Conservation (phyloP, 2,329 filamentous ascomycete species). For the Diplodia sapinea region DNA sequence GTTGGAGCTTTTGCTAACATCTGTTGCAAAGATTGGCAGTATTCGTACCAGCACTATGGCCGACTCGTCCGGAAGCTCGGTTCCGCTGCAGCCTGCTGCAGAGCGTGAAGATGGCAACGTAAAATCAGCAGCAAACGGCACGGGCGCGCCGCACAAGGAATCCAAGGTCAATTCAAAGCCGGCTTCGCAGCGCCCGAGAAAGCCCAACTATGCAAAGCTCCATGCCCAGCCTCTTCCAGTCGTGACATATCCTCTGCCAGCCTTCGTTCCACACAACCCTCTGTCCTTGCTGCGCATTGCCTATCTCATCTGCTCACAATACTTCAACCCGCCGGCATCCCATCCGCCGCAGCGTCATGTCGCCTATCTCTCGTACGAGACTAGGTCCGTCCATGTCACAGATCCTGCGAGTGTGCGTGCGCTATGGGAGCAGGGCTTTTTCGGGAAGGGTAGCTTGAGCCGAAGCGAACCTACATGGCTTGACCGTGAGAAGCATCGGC, state of each 20-base stretch:
- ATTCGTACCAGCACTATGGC: constrained; percentile 11
- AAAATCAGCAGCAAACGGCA: constrained; percentile 20
- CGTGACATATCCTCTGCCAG: constrained; percentile 80
- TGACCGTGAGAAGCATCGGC: constrained; percentile 76
- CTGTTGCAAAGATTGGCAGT: constrained; percentile 5
- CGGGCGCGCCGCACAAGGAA: constrained; percentile 12
- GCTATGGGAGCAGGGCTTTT: constrained; percentile 97
- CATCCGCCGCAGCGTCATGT: constrained; percentile 70
- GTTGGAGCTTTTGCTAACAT: constrained; percentile 8
- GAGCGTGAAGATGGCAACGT: constrained; percentile 15
- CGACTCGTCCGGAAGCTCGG: background rate
- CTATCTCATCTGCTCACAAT: constrained; percentile 76
- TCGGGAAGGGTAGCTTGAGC: constrained; percentile 90
- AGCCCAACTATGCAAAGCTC: constrained; percentile 71
- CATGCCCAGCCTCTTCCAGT: constrained; percentile 83
- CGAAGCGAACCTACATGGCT: constrained; percentile 95
- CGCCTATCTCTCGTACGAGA: constrained; percentile 81
- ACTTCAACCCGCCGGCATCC: constrained; percentile 67
- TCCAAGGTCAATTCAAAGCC: constrained; percentile 29
- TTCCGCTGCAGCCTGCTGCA: background rate
- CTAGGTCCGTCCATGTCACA: constrained; percentile 82
- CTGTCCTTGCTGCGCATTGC: constrained; percentile 82
- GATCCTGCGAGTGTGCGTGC: constrained; percentile 76
- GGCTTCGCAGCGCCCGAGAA: constrained; percentile 38
- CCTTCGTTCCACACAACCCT: constrained; percentile 90